Evolutionary conservation across 1,284 basidiomycete genomes (phyloP).

Genomic region (Cronartium quercuum): DNA sequence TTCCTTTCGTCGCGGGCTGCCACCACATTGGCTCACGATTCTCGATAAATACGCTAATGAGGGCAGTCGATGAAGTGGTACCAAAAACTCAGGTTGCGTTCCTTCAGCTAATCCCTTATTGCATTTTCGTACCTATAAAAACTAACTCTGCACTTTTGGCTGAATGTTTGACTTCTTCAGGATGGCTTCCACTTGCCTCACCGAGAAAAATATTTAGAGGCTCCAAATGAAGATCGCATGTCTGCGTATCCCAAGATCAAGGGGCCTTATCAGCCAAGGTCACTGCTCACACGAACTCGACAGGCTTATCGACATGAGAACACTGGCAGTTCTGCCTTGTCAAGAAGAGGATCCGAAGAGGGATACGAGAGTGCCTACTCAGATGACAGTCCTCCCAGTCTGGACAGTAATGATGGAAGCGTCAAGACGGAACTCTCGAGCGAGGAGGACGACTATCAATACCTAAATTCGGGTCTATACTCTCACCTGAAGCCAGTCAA

Average conservation of each 20-base stretch:
- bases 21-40: not conserved
- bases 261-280: not conserved
- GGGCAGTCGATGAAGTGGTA: not conserved
- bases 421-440: too few species aligned
- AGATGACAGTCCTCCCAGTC: too few species aligned
- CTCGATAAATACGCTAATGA: not conserved
- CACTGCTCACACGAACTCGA: not conserved
- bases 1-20: not conserved
- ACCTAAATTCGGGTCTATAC: too few species aligned
- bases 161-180: not conserved
- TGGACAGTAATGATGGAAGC: too few species aligned
- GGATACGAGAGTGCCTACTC: not conserved
- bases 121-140: too few species aligned
- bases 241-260: not conserved
- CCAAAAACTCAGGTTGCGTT: too few species aligned
- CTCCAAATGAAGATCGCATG: not conserved
- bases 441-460: too few species aligned
- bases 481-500: too few species aligned
- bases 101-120: too few species aligned
- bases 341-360: not conserved
- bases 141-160: too few species aligned
- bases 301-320: not conserved
- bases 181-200: not conserved
- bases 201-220: not conserved
- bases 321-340: not conserved